phyloP scores from a whole-genome alignment of 140 eudicot genomes.

The Cichorium intybus region DNA sequence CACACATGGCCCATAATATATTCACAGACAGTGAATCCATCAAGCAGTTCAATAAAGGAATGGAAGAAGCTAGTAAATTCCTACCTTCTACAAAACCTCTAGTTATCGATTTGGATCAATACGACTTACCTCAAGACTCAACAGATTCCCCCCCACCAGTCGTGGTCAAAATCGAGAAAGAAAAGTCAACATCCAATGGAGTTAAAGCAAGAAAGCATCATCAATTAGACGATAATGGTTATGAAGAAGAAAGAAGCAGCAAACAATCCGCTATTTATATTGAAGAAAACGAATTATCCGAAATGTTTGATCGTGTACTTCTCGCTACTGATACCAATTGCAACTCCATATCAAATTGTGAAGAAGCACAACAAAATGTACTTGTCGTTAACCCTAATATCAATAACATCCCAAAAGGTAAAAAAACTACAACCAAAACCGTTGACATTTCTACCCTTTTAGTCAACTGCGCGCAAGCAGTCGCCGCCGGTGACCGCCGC shows the following conservation, averaged over 20 bases:
- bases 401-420: constrained; percentile 23
- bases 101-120: constrained; percentile 59
- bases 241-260: constrained; percentile 62
- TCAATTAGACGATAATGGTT: constrained; percentile 41
- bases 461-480: constrained; percentile 59
- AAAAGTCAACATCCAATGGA: constrained; percentile 22
- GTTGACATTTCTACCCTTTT: constrained; percentile 51
- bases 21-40: constrained; percentile 55
- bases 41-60: constrained; percentile 65
- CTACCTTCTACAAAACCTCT: constrained; percentile 52
- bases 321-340: constrained; percentile 32
- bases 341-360: not conserved
- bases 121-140: constrained; percentile 47
- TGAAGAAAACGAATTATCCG: constrained; percentile 57
- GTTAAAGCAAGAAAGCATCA: constrained; percentile 54
- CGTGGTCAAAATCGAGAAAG: constrained; percentile 47
- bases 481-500: constrained; percentile 54
- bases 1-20: constrained; percentile 41
- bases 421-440: constrained; percentile 20
- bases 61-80: constrained; percentile 92
- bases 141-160: constrained; percentile 15
- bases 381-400: constrained; percentile 15
- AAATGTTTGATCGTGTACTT: constrained; percentile 58
- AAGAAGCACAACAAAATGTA: constrained; percentile 22
- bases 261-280: constrained; percentile 60